Percentiles rank a stretch among this genome's conserved stretches.
phyloP scores from a whole-genome alignment of 140 eudicot species.

The Stevia rebaudiana region DNA sequence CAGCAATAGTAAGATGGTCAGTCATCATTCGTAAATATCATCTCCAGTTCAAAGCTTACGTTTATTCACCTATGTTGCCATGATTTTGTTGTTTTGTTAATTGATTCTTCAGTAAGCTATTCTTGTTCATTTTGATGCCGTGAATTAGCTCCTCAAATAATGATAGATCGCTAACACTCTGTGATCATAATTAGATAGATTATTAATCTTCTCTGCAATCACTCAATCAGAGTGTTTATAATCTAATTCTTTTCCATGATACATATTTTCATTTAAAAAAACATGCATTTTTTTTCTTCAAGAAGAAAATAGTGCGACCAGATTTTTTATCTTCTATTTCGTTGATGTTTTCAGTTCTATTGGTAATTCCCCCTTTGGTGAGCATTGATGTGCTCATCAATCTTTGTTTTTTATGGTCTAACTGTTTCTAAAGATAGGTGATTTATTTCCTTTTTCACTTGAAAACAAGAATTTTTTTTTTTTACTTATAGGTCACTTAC shows the following conservation, averaged over 20 bases:
- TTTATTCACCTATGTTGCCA: neutral
- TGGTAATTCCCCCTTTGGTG: neutral
- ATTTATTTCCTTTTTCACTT: constrained; percentile 2
- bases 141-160: neutral
- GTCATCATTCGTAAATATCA: neutral
- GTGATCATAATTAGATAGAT: neutral
- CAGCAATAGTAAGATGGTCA: neutral
- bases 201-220: neutral
- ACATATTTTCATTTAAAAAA: neutral
- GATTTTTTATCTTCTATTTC: no score
- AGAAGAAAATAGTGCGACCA: no score
- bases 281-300: no score
- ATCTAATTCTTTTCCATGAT: neutral
- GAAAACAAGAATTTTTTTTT: neutral
- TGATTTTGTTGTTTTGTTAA: neutral
- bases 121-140: neutral
- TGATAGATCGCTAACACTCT: neutral
- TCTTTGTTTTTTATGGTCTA: constrained; percentile 7
- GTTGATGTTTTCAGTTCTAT: neutral
- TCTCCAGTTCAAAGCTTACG: neutral
- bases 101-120: neutral
- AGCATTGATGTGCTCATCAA: neutral
- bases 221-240: neutral
- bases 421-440: neutral
- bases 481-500: neutral